Evolutionary conservation across 495 filamentous ascomycete species (phyloP).

Genomic region (Lasiosphaeria hispida): DNA sequence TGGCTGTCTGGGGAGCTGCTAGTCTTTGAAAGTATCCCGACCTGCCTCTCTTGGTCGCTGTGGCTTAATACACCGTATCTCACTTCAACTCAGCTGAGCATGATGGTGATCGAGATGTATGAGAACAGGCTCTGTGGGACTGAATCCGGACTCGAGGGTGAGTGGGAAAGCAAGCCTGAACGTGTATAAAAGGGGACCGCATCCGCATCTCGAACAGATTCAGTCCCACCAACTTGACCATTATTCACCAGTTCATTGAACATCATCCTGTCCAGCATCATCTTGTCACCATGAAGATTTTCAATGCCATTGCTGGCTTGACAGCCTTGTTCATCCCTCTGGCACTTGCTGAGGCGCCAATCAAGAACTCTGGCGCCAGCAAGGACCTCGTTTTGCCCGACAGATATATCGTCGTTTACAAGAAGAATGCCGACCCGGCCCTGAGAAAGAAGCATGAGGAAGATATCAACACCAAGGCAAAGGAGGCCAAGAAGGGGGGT

Average conservation of each 20-base stretch:
- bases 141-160: no score
- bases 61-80: no score
- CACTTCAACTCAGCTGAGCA: no score
- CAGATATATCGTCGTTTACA: constrained; percentile 29
- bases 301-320: constrained; percentile 2
- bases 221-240: no score
- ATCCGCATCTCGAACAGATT: no score
- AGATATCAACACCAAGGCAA: constrained; percentile 14
- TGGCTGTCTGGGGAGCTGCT: no score
- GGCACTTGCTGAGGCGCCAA: constrained; percentile 10
- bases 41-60: no score
- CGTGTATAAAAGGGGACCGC: no score
- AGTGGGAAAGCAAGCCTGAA: no score
- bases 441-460: constrained; percentile 16
- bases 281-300: constrained; percentile 16
- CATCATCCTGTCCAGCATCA: not conserved
- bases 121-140: no score
- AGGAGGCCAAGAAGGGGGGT: constrained; percentile 9
- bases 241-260: not conserved
- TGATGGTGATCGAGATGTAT: no score
- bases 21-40: no score
- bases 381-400: constrained; percentile 15
- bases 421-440: constrained; percentile 10
- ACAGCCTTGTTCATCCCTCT: constrained; percentile 10
- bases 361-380: constrained; percentile 14